Evolutionary conservation across 768 basidiomycete genomes (phyloP).

Genomic region (Kwoniella botswanensis): DNA sequence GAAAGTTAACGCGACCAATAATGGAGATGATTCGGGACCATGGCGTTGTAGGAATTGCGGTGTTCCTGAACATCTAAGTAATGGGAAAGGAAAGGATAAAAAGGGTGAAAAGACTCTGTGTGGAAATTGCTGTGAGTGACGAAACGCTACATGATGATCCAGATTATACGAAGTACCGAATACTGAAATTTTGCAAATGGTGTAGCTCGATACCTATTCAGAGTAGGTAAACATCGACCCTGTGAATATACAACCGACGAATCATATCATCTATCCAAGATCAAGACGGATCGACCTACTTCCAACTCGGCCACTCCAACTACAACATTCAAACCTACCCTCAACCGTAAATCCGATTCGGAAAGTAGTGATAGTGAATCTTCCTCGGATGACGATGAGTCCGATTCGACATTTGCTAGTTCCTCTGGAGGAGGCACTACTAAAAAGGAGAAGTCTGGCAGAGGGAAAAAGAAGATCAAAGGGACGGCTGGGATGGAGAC

Average conservation of each 20-base stretch:
- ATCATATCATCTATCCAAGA: slow-evolving; percentile 14
- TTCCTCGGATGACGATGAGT: slow-evolving; percentile 32
- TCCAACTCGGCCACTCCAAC: neutral
- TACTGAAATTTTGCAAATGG: too few relatives aligned
- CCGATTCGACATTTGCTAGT: slow-evolving; percentile 28
- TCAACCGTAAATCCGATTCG: neutral
- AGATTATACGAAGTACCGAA: too few relatives aligned
- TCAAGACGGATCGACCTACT: slow-evolving; percentile 13
- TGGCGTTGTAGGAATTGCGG: slow-evolving; percentile 98
- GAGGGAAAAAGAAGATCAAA: neutral
- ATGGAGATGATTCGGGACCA: neutral
- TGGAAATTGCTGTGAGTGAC: slow-evolving; percentile 80
- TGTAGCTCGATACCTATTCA: slow-evolving; percentile 19
- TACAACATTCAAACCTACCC: neutral
- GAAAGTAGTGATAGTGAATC: slow-evolving; percentile 8
- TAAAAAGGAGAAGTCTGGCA: slow-evolving; percentile 11
- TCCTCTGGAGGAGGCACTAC: neutral
- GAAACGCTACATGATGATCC: neutral
- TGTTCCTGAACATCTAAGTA: slow-evolving; percentile 81
- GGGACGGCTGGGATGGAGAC: neutral
- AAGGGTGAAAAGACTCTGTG: slow-evolving; percentile 89
- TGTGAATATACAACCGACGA: slow-evolving; percentile 35
- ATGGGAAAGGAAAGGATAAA: slow-evolving; percentile 86
- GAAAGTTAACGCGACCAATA: slow-evolving; percentile 64
- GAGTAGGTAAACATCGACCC: slow-evolving; percentile 32